Conservation (phyloP, 352 stramenopile species). For the Phytophthora pluvialis region DNA sequence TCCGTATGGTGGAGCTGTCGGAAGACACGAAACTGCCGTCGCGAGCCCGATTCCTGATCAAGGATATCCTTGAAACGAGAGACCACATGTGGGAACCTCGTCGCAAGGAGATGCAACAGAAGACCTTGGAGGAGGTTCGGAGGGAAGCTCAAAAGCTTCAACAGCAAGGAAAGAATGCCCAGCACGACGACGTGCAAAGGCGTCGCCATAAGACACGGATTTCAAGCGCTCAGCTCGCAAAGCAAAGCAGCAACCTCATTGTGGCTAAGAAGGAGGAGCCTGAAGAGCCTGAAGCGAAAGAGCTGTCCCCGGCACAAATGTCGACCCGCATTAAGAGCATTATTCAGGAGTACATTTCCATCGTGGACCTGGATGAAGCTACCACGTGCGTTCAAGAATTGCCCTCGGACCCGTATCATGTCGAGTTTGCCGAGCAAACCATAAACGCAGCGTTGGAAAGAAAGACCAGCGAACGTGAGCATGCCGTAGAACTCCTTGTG, state of each 20-base stretch:
- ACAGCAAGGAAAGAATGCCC: conserved; percentile 86
- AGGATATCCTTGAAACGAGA: conserved; percentile 85
- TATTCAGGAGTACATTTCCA: conserved; percentile 86
- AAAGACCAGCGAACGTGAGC: conserved; percentile 70
- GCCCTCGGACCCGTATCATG: conserved; percentile 48
- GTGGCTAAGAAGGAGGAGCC: conserved; percentile 56
- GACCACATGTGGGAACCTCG: conserved; percentile 89
- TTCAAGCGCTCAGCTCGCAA: conserved; percentile 79
- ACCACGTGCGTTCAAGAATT: conserved; percentile 75
- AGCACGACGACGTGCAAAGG: conserved; percentile 80
- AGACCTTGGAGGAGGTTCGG: conserved; percentile 86
- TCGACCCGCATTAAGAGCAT: conserved; percentile 87
- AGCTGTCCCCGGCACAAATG: conserved; percentile 51
- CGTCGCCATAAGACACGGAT: conserved; percentile 82
- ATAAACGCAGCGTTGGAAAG: conserved; percentile 79
- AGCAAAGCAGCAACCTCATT: conserved; percentile 81
- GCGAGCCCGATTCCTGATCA: conserved; percentile 80
- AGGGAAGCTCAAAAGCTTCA: conserved; percentile 84
- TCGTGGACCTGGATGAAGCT: conserved; percentile 81
- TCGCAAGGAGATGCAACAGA: conserved; percentile 88
- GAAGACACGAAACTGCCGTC: conserved; percentile 76
- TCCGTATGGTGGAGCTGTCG: conserved; percentile 85
- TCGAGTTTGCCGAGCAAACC: conserved; percentile 75
- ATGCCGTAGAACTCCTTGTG: conserved; percentile 79
- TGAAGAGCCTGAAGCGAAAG: conserved; percentile 25